Conservation (phyloP, 2,329 filamentous ascomycete genomes). For the Fusarium annulatum region DNA sequence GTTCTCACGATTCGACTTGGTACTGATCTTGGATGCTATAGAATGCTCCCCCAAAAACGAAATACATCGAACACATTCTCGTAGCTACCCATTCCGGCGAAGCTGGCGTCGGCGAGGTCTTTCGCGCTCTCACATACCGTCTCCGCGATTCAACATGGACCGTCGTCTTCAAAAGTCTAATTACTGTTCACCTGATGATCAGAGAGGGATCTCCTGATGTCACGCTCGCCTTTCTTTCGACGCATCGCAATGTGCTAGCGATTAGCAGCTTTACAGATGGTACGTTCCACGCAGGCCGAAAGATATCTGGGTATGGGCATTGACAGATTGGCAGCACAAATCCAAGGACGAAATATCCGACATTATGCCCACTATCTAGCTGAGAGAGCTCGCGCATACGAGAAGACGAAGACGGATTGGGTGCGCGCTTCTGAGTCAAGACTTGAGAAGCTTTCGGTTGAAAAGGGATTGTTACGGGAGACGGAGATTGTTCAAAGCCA, state of each 20-base stretch:
- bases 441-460: constrained; percentile 85
- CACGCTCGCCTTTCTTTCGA: constrained; percentile 85
- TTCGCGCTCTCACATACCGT: constrained; percentile 88
- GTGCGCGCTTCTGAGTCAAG: constrained; percentile 84
- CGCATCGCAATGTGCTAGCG: constrained; percentile 83
- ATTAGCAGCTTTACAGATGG: constrained; percentile 94
- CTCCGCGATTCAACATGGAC: constrained; percentile 98
- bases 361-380: constrained; percentile 90
- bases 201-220: constrained; percentile 91
- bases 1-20: neutral
- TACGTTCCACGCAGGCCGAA: constrained; percentile 58
- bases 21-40: constrained; percentile 50
- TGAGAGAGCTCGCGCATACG: constrained; percentile 83
- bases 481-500: constrained; percentile 92
- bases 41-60: constrained; percentile 97
- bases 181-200: constrained; percentile 97
- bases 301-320: neutral
- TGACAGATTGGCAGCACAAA: constrained; percentile 73
- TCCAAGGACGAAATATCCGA: constrained; percentile 93
- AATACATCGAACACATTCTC: constrained; percentile 98
- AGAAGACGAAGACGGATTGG: constrained; percentile 88
- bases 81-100: constrained; percentile 95
- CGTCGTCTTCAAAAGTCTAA: constrained; percentile 97
- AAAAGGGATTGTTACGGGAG: constrained; percentile 91
- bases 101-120: constrained; percentile 94